Percentiles rank a stretch among this genome's conserved stretches.
phyloP scores from a whole-genome alignment of 129 eudicot species.

The Chrysanthemum lavandulifolium region DNA sequence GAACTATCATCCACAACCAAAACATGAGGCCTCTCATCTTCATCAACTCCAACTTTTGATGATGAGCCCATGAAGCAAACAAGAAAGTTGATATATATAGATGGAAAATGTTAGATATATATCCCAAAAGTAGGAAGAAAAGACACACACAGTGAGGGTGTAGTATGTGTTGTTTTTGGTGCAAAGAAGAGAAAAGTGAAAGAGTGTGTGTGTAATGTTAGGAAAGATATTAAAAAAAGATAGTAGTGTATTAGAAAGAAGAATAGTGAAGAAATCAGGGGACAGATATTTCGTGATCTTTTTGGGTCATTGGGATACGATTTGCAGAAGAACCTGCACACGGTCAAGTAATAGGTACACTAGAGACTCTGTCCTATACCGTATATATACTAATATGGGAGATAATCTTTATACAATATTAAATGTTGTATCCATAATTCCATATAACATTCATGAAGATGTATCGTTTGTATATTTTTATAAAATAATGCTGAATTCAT shows the following conservation, averaged over 20 bases:
- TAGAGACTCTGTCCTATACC: no score
- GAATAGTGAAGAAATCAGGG: conserved; percentile 37
- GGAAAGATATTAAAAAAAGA: conserved; percentile 11
- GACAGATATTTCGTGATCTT: conserved; percentile 64
- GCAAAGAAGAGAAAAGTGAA: background rate
- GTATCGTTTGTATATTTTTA: no score
- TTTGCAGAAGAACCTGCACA: conserved; percentile 37
- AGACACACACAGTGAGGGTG: background rate
- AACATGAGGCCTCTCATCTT: conserved; percentile 51
- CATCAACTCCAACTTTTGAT: conserved; percentile 23
- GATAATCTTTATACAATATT: no score
- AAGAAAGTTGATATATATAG: background rate
- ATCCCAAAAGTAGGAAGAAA: conserved; percentile 18
- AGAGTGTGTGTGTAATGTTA: conserved; percentile 16
- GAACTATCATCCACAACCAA: conserved; percentile 63
- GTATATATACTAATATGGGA: no score
- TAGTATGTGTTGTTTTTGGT: conserved; percentile 14
- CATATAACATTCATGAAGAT: no score
- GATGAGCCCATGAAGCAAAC: conserved; percentile 24
- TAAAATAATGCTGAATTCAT: no score
- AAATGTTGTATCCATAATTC: no score
- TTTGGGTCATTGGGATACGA: conserved; percentile 50
- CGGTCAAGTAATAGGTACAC: conserved; percentile 13
- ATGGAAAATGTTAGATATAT: background rate
- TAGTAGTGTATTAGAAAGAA: background rate